Evolutionary conservation across 306 rosid genomes (phyloP).

Genomic region (Alnus rubra): DNA sequence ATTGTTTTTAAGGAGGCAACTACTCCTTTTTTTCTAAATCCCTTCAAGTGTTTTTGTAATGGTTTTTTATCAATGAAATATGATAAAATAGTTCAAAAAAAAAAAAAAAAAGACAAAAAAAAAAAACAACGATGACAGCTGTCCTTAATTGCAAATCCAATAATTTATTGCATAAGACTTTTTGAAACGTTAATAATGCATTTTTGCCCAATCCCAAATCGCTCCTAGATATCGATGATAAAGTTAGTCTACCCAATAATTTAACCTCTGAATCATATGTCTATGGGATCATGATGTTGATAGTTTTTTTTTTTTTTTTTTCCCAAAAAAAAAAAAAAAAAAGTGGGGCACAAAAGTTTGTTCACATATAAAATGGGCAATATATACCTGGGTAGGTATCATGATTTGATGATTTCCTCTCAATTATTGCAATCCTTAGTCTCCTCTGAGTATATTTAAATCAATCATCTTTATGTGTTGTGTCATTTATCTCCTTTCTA

Average conservation of each 20-base stretch:
- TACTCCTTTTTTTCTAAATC: too few species aligned
- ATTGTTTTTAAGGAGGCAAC: too few species aligned
- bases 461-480: too few species aligned
- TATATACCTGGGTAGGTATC: constrained; percentile 9
- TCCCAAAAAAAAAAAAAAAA: background rate
- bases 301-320: constrained; percentile 5
- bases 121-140: constrained; percentile 15
- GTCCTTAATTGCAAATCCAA: constrained; percentile 30
- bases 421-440: too few species aligned
- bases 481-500: too few species aligned
- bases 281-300: constrained; percentile 38
- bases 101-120: too few species aligned
- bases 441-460: too few species aligned
- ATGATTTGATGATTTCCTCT: constrained; percentile 15
- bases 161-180: constrained; percentile 30
- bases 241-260: constrained; percentile 15
- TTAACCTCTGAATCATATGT: constrained; percentile 22
- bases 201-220: constrained; percentile 31
- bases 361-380: constrained; percentile 8
- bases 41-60: too few species aligned
- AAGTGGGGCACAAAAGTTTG: constrained; percentile 12
- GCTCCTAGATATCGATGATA: constrained; percentile 21
- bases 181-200: constrained; percentile 29
- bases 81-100: too few species aligned
- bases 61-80: too few species aligned